Conservation (phyloP, 768 basidiomycete species). For the Tricholoma sp. region DNA sequence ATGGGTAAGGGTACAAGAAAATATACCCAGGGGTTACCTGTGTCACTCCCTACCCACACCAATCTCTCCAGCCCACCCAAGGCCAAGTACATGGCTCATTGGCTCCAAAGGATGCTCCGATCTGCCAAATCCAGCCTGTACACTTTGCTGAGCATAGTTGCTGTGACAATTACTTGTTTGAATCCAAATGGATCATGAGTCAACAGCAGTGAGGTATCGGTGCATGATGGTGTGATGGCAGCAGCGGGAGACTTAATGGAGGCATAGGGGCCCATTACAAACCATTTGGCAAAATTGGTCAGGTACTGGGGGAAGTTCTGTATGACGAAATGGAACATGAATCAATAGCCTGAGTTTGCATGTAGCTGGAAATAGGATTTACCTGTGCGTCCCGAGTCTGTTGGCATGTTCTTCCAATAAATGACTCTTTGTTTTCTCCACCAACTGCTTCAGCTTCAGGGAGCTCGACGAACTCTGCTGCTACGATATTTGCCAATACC, state of each 20-base stretch:
- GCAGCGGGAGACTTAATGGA: slow-evolving; percentile 36
- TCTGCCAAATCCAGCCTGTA: slow-evolving; percentile 79
- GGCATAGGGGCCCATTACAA: slow-evolving; percentile 63
- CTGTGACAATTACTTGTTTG: slow-evolving; percentile 73
- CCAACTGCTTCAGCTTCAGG: slow-evolving; percentile 47
- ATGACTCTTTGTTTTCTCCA: slow-evolving; percentile 42
- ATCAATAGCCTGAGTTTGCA: neutral
- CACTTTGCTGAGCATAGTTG: slow-evolving; percentile 67
- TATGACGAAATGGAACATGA: slow-evolving; percentile 8
- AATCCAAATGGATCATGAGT: slow-evolving; percentile 82
- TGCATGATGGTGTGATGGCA: slow-evolving; percentile 20
- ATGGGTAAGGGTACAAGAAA: too few relatives aligned
- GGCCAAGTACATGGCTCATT: slow-evolving; percentile 64
- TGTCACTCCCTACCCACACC: slow-evolving; percentile 51
- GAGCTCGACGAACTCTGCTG: slow-evolving; percentile 71
- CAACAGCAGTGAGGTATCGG: slow-evolving; percentile 20
- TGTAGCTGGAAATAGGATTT: slow-evolving; percentile 4
- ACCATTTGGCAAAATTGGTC: slow-evolving; percentile 60
- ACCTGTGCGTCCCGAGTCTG: slow-evolving; percentile 62
- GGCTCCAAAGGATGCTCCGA: slow-evolving; percentile 79
- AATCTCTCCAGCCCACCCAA: slow-evolving; percentile 52
- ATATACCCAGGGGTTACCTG: too few relatives aligned
- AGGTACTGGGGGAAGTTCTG: slow-evolving; percentile 72
- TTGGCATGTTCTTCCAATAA: slow-evolving; percentile 43
- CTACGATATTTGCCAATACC: slow-evolving; percentile 55